Percentiles rank a stretch among this genome's conserved stretches.
These are phyloP conservation scores for Hemisphaericaspora subhashii DNA, from an alignment of 1,139 yeast species.

Conservation along the genomic window DNA sequence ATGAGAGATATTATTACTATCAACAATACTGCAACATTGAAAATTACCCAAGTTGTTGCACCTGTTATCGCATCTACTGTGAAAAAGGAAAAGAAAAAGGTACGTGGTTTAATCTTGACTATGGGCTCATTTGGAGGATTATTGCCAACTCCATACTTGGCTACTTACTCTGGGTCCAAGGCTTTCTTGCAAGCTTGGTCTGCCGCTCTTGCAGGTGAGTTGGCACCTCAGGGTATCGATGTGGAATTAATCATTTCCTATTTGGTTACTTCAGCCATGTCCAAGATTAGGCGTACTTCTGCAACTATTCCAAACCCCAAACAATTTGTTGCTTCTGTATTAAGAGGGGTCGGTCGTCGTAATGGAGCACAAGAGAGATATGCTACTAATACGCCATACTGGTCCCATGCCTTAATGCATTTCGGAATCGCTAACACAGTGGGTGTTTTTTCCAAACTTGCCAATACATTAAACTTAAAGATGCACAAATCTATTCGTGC, in stretches of 20 bases:
- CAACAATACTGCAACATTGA: constrained; percentile 81
- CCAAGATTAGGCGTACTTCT: constrained; percentile 81
- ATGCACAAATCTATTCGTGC: constrained; percentile 81
- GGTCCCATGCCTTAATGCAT: constrained; percentile 94
- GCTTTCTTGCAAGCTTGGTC: constrained; percentile 95
- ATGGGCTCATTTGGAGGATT: constrained; percentile 98
- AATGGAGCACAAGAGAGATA: constrained; percentile 91
- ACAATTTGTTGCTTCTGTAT: constrained; percentile 68
- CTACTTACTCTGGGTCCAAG: constrained; percentile 95
- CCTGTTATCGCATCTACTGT: constrained; percentile 66
- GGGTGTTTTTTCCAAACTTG: constrained; percentile 76
- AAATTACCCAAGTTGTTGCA: constrained; percentile 73
- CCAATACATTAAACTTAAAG: constrained; percentile 62
- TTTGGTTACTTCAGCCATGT: constrained; percentile 93
- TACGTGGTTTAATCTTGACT: constrained; percentile 75
- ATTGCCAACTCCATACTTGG: constrained; percentile 87
- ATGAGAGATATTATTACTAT: constrained; percentile 77
- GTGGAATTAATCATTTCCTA: constrained; percentile 88
- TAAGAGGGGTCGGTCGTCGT: constrained; percentile 74
- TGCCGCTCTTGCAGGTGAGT: constrained; percentile 83
- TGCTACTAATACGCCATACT: constrained; percentile 87
- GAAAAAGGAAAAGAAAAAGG: constrained; percentile 30
- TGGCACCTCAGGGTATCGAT: constrained; percentile 66
- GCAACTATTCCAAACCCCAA: constrained; percentile 79
- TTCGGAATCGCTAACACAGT: constrained; percentile 75